Evolutionary conservation across 1,284 basidiomycete species (phyloP).

Genomic region (Marasmius oreades): DNA sequence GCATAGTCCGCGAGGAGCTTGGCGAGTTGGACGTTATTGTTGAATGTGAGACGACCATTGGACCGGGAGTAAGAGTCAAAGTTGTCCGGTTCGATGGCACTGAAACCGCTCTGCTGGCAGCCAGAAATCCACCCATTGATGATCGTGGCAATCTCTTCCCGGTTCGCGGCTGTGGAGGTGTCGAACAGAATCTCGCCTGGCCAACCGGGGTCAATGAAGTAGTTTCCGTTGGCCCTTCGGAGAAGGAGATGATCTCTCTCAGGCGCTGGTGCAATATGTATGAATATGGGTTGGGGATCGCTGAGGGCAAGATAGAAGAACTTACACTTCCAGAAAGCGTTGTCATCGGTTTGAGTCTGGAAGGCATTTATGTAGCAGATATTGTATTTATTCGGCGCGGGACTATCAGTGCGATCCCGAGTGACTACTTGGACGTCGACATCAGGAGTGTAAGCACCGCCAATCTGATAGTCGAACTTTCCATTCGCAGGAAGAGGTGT

Average conservation of each 20-base stretch:
- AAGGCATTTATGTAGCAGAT: slow-evolving; percentile 18
- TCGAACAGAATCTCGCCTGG: slow-evolving; percentile 12
- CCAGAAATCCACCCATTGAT: slow-evolving; percentile 10
- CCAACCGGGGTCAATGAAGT: slow-evolving; percentile 13
- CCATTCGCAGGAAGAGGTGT: slow-evolving; percentile 1
- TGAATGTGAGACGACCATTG: slow-evolving; percentile 3
- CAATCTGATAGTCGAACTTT: not conserved
- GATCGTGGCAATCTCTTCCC: slow-evolving; percentile 6
- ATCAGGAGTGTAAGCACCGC: not conserved
- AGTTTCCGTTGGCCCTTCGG: not conserved
- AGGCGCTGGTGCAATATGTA: not conserved
- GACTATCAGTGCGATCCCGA: slow-evolving; percentile 8
- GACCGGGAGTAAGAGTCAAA: slow-evolving; percentile 15
- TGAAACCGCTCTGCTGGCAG: slow-evolving; percentile 12
- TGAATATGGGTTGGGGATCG: too few relatives aligned
- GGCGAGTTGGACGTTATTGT: slow-evolving; percentile 11
- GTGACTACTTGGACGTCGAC: not conserved
- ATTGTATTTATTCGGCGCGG: slow-evolving; percentile 10
- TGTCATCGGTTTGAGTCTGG: slow-evolving; percentile 11
- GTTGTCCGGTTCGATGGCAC: slow-evolving; percentile 15
- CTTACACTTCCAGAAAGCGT: slow-evolving; percentile 1
- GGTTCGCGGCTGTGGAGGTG: slow-evolving; percentile 13
- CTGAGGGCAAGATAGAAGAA: not conserved
- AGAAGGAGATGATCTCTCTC: slow-evolving; percentile 5
- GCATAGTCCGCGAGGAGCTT: slow-evolving; percentile 12